A percentile compares a stretch with the other conserved stretches of the same genome.
Conservation (phyloP, 2,329 filamentous ascomycete species). For the Colletotrichum paranaense region DNA sequence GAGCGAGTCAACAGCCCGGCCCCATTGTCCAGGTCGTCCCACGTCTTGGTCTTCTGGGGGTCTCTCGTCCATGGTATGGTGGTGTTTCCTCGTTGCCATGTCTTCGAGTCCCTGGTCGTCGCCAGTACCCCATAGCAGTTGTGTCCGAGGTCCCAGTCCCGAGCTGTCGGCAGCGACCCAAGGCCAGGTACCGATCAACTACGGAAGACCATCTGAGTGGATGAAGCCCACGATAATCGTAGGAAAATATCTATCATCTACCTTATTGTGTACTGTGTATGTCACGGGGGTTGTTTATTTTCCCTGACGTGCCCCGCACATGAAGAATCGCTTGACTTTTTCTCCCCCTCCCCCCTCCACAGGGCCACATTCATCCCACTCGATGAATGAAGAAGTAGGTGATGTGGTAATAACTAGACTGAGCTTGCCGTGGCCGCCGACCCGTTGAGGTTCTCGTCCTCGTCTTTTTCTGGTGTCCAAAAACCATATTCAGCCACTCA, state of each 20-base stretch:
- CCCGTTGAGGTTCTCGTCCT: slow-evolving; percentile 21
- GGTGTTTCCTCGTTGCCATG: slow-evolving; percentile 16
- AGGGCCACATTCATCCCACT: neutral
- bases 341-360: neutral
- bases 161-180: slow-evolving; percentile 7
- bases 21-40: slow-evolving; percentile 21
- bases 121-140: slow-evolving; percentile 15
- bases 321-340: neutral
- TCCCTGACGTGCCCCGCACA: neutral
- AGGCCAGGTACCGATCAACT: neutral
- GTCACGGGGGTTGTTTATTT: neutral
- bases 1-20: slow-evolving; percentile 34
- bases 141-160: neutral
- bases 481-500: slow-evolving; percentile 21
- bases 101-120: slow-evolving; percentile 1
- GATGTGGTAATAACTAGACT: neutral
- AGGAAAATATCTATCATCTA: neutral
- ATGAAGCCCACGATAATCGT: neutral
- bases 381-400: neutral
- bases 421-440: neutral
- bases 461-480: neutral
- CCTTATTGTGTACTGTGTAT: no score
- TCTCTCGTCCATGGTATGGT: neutral
- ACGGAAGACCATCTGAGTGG: neutral
- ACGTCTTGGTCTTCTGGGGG: slow-evolving; percentile 6